Conservation (phyloP, 2,329 filamentous ascomycete species). For the Colletotrichum sp. region DNA sequence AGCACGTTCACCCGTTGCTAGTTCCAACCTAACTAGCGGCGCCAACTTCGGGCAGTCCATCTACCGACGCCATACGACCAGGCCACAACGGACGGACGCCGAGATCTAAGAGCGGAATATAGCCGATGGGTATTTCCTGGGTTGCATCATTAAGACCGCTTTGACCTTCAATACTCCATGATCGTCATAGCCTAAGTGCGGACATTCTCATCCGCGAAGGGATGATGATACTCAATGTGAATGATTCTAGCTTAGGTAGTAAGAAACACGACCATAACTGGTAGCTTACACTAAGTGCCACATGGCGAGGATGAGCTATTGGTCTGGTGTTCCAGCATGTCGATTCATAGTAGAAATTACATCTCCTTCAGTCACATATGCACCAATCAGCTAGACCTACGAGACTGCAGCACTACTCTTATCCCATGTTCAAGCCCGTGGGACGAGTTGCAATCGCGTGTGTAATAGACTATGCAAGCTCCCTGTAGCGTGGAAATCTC, state of each 20-base stretch:
- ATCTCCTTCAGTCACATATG: background rate
- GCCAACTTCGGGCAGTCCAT: background rate
- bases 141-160: background rate
- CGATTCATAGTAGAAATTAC: background rate
- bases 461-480: background rate
- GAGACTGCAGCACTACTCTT: background rate
- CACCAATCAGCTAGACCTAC: background rate
- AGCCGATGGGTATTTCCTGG: background rate
- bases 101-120: background rate
- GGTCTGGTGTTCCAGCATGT: background rate
- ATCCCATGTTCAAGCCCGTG: background rate
- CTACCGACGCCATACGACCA: background rate
- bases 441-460: background rate
- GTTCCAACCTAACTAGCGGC: background rate
- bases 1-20: background rate
- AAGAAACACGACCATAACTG: background rate
- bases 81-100: background rate
- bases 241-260: too few species aligned
- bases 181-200: background rate
- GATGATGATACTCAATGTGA: fast-evolving
- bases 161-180: background rate
- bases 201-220: background rate
- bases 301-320: fast-evolving
- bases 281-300: background rate
- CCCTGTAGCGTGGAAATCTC: background rate